Evolutionary conservation across 371 early-diverging fungal species (phyloP).

Genomic region (Smittium culicis): DNA sequence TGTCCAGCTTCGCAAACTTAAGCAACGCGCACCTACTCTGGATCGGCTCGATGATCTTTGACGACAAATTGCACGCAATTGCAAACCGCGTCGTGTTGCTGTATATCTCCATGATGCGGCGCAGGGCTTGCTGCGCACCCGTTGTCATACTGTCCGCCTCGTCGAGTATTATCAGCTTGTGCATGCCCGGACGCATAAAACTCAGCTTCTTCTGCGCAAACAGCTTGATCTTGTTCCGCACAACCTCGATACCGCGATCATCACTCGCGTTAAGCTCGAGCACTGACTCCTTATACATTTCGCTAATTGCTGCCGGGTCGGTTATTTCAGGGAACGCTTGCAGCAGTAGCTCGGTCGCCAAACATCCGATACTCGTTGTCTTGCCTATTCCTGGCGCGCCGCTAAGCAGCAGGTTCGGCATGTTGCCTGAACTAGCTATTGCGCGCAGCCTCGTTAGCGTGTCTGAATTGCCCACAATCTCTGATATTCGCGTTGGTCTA

Average conservation of each 20-base stretch:
- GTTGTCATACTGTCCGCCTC: slow-evolving; percentile 96
- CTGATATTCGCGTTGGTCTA: too few relatives aligned
- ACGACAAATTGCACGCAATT: slow-evolving; percentile 92
- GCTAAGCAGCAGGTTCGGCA: slow-evolving; percentile 93
- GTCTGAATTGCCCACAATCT: too few relatives aligned
- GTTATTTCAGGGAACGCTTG: too few relatives aligned
- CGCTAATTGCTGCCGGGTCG: too few relatives aligned
- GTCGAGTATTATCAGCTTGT: slow-evolving; percentile 96
- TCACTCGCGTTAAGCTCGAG: slow-evolving; percentile 98
- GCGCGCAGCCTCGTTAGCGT: too few relatives aligned
- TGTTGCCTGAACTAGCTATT: slow-evolving; percentile 81
- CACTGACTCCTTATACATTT: slow-evolving; percentile 81
- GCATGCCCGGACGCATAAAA: slow-evolving; percentile 59
- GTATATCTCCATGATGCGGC: slow-evolving; percentile 95
- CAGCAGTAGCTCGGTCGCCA: slow-evolving; percentile 78
- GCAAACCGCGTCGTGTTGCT: slow-evolving; percentile 93
- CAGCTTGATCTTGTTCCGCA: slow-evolving; percentile 91
- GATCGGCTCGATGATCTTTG: slow-evolving; percentile 98
- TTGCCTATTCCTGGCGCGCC: slow-evolving; percentile 99
- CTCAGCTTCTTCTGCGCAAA: slow-evolving; percentile 97
- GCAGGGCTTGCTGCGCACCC: slow-evolving; percentile 92
- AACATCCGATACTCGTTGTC: slow-evolving; percentile 89
- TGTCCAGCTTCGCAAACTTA: slow-evolving; percentile 64
- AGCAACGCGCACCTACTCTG: slow-evolving; percentile 96
- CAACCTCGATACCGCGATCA: slow-evolving; percentile 97